A percentile compares a stretch with the other conserved stretches of the same genome.
phyloP scores from a whole-genome alignment of 495 filamentous ascomycete species.

The Lineolata rhizophorae region DNA sequence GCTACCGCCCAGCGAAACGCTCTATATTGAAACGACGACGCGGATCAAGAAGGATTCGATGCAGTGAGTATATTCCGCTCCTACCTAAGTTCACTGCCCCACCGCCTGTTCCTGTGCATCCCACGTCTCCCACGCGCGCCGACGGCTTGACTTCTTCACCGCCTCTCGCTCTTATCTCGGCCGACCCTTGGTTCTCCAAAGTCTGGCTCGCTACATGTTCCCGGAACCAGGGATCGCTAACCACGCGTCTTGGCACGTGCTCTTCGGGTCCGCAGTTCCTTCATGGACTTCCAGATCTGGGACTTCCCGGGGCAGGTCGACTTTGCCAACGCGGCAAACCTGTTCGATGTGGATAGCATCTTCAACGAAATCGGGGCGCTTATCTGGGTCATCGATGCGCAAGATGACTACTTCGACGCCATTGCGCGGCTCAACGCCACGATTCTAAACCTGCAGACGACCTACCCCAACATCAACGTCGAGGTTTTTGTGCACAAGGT shows the following conservation, averaged over 20 bases:
- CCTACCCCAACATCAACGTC: conserved; percentile 79
- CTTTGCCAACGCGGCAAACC: conserved; percentile 55
- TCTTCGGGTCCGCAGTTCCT: too few species aligned
- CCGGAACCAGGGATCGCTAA: conserved; percentile 7
- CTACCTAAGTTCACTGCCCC: too few species aligned
- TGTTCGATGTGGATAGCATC: conserved; percentile 81
- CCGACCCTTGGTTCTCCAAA: too few species aligned
- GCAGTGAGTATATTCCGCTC: conserved; percentile 47
- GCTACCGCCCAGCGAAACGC: conserved; percentile 78
- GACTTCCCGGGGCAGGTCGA: conserved; percentile 90
- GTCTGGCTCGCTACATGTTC: too few species aligned
- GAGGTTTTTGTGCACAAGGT: conserved; percentile 98
- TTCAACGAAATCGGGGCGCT: conserved; percentile 83
- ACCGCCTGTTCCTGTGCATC: too few species aligned
- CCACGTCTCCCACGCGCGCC: too few species aligned
- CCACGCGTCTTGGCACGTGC: conserved; percentile 19
- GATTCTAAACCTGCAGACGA: conserved; percentile 66
- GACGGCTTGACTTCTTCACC: background rate
- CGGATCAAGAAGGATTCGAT: conserved; percentile 81
- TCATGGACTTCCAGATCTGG: conserved; percentile 98
- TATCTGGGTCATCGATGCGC: conserved; percentile 96
- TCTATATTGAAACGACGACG: conserved; percentile 86
- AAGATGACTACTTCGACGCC: conserved; percentile 87
- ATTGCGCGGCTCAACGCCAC: conserved; percentile 68
- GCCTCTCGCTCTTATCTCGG: background rate